Base-by-base conservation (phyloP, 2,329 filamentous ascomycete genomes). In the Fusarium camptoceras region DNA sequence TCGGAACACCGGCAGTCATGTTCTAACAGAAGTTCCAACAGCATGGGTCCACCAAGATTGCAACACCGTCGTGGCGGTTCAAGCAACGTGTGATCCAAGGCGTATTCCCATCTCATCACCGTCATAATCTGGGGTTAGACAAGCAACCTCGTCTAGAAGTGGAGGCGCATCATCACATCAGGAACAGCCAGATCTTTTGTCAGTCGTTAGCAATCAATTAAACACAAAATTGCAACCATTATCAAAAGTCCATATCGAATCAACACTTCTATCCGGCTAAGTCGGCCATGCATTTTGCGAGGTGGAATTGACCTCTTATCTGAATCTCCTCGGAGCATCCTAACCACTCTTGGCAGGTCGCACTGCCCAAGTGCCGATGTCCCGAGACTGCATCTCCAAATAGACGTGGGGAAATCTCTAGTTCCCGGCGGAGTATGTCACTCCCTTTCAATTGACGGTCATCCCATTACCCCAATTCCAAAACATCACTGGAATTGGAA, bases 21-120 rank as follows among this genome's bases (percentile, higher is more conserved):
- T 20, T 30, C 25, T 11, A 39, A 44, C 59, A 64, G 59, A 64
- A 64, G 61, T 64, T 64, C 61, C 59, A 43, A 27, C 20, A 24
- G 28, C 5, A 4, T 20, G 20, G 28, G n/a, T 14, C 42, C 59
- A 44, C 49, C 31, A 14, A 39, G 18, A 31, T 43, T 24, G 31
- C 10, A 31, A 63, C 46, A 20, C 6, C 28, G 12, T 31, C 2
- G 34, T 27, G 18, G 18, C 30, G 14, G n/a, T 31, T 63, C 25
- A 54, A 46, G 20, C 25, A 31, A 46, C 46, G 37, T 20, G 28
- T 37, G 9, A 39, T 54, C 43, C 6, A 41, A 57, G 30, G 43
- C 24, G 28, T 57, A 24, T 28, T 43, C 47, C 34, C 28, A 41
- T 28, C 57, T 55, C 28, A 43, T 24, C 10, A 24, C 22, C 31